Conservation (phyloP, 2,329 filamentous ascomycete genomes). For the Cercospora sesami region DNA sequence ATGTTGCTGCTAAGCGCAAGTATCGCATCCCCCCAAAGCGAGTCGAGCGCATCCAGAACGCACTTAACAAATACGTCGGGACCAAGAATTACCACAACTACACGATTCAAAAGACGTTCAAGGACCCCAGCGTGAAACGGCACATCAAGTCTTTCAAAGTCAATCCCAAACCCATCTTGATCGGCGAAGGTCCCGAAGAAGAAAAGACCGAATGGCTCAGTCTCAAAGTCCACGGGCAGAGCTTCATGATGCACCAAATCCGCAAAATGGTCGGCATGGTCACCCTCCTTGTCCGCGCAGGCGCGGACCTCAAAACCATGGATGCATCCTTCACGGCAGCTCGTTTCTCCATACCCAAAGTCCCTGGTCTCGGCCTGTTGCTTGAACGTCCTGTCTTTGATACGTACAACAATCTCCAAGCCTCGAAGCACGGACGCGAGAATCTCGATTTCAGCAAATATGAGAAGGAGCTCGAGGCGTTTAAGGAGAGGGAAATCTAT, state of each 20-base stretch:
- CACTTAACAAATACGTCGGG: slow-evolving; percentile 73
- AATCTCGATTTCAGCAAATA: slow-evolving; percentile 77
- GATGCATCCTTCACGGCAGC: slow-evolving; percentile 68
- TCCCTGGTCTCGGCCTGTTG: slow-evolving; percentile 81
- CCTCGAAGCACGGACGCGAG: slow-evolving; percentile 62
- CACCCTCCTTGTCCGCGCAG: slow-evolving; percentile 79
- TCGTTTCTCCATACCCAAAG: slow-evolving; percentile 88
- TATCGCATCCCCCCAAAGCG: slow-evolving; percentile 78
- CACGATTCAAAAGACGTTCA: slow-evolving; percentile 81
- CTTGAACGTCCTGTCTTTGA: slow-evolving; percentile 91
- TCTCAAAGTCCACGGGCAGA: slow-evolving; percentile 93
- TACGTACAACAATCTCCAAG: slow-evolving; percentile 75
- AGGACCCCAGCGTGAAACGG: slow-evolving; percentile 81
- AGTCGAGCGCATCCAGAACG: slow-evolving; percentile 71
- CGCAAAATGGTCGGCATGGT: slow-evolving; percentile 98
- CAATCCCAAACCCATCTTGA: slow-evolving; percentile 60
- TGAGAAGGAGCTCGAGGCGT: slow-evolving; percentile 75
- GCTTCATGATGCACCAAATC: slow-evolving; percentile 99
- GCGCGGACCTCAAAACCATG: slow-evolving; percentile 69
- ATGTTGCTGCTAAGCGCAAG: slow-evolving; percentile 75
- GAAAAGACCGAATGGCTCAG: slow-evolving; percentile 88
- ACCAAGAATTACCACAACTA: slow-evolving; percentile 97
- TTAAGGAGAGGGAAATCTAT: slow-evolving; percentile 92
- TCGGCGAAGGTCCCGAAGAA: slow-evolving; percentile 38
- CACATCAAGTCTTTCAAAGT: slow-evolving; percentile 90